These are phyloP conservation scores for Cercophora scortea DNA, from an alignment of 495 filamentous ascomycete species.

Conservation along the genomic window DNA sequence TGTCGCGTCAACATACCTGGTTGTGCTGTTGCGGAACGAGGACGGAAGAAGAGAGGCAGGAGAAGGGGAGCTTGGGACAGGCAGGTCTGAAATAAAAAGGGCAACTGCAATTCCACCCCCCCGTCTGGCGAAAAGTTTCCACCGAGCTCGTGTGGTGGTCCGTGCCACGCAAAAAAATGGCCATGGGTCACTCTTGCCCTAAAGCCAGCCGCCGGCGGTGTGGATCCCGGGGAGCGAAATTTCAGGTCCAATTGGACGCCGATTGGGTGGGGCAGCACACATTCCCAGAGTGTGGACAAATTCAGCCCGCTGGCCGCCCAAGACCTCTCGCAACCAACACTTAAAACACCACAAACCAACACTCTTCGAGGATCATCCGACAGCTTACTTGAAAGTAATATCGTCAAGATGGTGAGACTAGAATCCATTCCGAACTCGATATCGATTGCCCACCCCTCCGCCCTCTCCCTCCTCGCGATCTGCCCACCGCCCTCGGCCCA, in stretches of 20 bases:
- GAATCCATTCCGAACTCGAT: background rate
- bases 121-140: too few species aligned
- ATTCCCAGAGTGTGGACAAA: constrained; percentile 10
- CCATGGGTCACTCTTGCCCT: constrained; percentile 11
- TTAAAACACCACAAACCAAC: constrained; percentile 4
- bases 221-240: background rate
- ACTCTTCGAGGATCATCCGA: constrained; percentile 51
- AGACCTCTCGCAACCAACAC: too few species aligned
- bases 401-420: constrained; percentile 48
- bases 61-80: background rate
- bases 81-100: background rate
- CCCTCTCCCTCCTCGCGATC: background rate
- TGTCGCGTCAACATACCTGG: constrained; percentile 32
- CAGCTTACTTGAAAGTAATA: constrained; percentile 28
- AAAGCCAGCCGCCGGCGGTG: constrained; percentile 1
- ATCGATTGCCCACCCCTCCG: background rate
- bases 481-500: too few species aligned
- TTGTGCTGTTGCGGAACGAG: constrained; percentile 3
- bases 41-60: background rate
- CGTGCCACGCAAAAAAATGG: constrained; percentile 6
- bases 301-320: too few species aligned
- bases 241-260: constrained; percentile 1
- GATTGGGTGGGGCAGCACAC: constrained; percentile 20
- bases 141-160: constrained; percentile 13
- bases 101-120: too few species aligned